Evolutionary conservation across 2,329 filamentous ascomycete genomes (phyloP), one percentile per base, ranked within the genome.

Genomic region (Cordyceps militaris): DNA sequence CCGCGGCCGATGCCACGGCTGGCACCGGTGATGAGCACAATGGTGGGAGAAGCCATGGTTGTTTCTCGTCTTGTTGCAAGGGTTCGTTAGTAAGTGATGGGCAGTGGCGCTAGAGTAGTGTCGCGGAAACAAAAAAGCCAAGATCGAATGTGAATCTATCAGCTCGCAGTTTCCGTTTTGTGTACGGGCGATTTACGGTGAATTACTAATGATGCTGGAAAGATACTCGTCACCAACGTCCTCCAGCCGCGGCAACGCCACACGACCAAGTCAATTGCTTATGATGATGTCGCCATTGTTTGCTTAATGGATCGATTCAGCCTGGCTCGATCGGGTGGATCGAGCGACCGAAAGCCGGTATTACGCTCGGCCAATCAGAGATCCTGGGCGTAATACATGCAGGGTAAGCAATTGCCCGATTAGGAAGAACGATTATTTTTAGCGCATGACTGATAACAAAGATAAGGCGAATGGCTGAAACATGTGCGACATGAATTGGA

Each of bases 1-100:
- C 68, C 71, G 23, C 61, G 61, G 3, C 74, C 74, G 2, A 77
- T 60, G 47, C 73, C 73, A 30, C 73, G 65, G 58, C 69, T 71
- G n/a, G 67, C 69, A 49, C 73, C 73, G 2, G 71, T 73, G 59
- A 76, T 71, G 24, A 75, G 65, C 23, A 51, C 49, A 19, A 51
- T 40, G 9, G 49, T 51, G 6, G 49, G 34, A 28, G 49, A 51
- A 11, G 34, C 49, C 49, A 51, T 51, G 32, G 4, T 51, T 14
- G 30, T 10, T 36, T 16, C 14, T 50, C 19, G 7, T 38, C 14
- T 14, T 48, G 19, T 19, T 51, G 48, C 32, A 38, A 14, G 34
- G 34, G 14, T 4, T 13, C 14, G 34, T 38, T 38, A 13, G 34
- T 38, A n/a, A 48, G 26, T 26, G 14, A 24, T 38, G 13, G 32